These are phyloP conservation scores for Monascus purpureus DNA, from an alignment of 495 filamentous ascomycete genomes.

Conservation along the genomic window DNA sequence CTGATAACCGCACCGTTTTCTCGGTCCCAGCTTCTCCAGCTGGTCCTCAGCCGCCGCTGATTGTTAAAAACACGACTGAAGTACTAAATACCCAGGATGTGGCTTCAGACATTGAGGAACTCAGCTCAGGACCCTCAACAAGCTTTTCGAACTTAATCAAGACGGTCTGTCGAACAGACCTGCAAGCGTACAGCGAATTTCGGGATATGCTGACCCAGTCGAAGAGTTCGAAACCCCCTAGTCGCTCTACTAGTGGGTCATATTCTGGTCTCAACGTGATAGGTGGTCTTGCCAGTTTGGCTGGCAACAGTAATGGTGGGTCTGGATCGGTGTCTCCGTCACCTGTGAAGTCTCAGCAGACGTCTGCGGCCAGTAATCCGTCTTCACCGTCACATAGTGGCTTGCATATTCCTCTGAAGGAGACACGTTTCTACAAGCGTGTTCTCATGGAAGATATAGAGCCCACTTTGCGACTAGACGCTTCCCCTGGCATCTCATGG, in stretches of 20 bases:
- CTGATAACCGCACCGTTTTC: constrained; percentile 41
- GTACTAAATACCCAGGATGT: constrained; percentile 5
- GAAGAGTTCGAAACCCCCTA: constrained; percentile 42
- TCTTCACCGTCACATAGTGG: constrained; percentile 20
- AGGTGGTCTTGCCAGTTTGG: constrained; percentile 40
- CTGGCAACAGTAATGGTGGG: constrained; percentile 20
- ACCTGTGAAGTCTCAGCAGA: constrained; percentile 22
- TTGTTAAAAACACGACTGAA: constrained; percentile 12
- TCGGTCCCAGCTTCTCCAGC: constrained; percentile 58
- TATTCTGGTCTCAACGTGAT: constrained; percentile 50
- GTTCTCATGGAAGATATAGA: constrained; percentile 81
- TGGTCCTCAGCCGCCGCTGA: constrained; percentile 11
- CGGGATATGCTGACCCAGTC: constrained; percentile 57
- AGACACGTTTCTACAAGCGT: constrained; percentile 88
- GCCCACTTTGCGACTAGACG: constrained; percentile 78
- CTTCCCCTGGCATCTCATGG: constrained; percentile 85
- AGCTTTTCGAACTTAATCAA: constrained; percentile 72
- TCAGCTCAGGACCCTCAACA: constrained; percentile 67
- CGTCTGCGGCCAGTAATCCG: constrained; percentile 25
- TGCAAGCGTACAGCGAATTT: constrained; percentile 75
- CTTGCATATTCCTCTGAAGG: constrained; percentile 52
- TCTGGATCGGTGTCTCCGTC: constrained; percentile 31
- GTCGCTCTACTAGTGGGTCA: constrained; percentile 54
- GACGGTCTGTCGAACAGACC: constrained; percentile 69
- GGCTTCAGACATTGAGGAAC: constrained; percentile 31